These are phyloP conservation scores for Falciphora oryzae DNA, from an alignment of 2,329 filamentous ascomycete species.

Conservation along the genomic window DNA sequence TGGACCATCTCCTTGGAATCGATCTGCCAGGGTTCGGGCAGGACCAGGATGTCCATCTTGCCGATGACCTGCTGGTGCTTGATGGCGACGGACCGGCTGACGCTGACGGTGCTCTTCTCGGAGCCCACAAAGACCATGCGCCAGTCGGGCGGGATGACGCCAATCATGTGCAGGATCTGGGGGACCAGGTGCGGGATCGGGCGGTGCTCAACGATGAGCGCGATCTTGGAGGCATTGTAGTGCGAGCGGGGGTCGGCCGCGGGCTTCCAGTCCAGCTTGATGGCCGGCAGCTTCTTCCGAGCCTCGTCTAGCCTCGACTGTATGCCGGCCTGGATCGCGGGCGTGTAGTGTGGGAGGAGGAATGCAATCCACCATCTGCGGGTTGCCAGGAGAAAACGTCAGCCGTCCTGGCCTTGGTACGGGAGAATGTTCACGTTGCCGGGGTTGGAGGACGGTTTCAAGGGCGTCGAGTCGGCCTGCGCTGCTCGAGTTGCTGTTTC, in stretches of 20 bases:
- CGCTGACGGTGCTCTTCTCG: conserved; percentile 37
- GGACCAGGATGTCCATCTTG: conserved; percentile 44
- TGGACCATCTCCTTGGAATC: conserved; percentile 41
- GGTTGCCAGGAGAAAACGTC: neutral
- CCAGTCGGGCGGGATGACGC: conserved; percentile 49
- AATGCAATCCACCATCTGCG: conserved; percentile 43
- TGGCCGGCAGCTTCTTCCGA: conserved; percentile 31
- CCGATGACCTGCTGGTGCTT: conserved; percentile 43
- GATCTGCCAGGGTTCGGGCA: conserved; percentile 43
- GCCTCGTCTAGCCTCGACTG: conserved; percentile 33
- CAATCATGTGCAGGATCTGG: conserved; percentile 45
- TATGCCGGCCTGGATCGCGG: conserved; percentile 33
- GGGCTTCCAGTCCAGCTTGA: conserved; percentile 35
- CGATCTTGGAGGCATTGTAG: conserved; percentile 45
- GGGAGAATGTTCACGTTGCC: neutral
- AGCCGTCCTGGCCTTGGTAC: neutral
- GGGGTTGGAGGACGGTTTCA: neutral
- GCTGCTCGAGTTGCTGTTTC: neutral
- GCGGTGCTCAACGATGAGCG: conserved; percentile 45
- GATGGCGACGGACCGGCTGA: conserved; percentile 39
- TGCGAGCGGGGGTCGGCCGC: conserved; percentile 26
- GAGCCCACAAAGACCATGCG: conserved; percentile 48
- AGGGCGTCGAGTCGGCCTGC: neutral
- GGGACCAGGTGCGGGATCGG: conserved; percentile 42
- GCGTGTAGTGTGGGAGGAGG: conserved; percentile 37